phyloP scores from a whole-genome alignment of 306 rosid genomes.

The Citrullus mucosospermus region DNA sequence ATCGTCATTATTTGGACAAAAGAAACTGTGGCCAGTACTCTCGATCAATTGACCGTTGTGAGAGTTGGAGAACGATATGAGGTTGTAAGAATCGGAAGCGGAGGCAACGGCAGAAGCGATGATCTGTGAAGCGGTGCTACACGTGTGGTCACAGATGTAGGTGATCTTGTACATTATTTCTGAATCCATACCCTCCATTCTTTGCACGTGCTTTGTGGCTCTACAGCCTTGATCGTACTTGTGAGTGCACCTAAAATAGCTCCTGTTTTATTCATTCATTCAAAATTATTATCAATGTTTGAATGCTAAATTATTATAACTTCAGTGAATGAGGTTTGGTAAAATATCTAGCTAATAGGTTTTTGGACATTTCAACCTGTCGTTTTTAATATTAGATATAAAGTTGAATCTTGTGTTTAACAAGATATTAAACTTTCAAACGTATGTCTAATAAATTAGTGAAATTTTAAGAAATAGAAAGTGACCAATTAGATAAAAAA shows the following conservation, averaged over 20 bases:
- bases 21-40: neutral
- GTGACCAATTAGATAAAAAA: no score
- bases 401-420: no score
- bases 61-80: neutral
- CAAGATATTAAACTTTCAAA: no score
- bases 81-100: neutral
- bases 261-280: conserved; percentile 23
- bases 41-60: neutral
- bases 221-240: conserved; percentile 54
- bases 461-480: no score
- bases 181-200: conserved; percentile 23
- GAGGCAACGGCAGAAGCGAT: neutral
- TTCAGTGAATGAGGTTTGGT: neutral
- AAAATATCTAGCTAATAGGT: no score
- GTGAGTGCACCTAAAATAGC: conserved; percentile 63
- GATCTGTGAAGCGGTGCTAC: conserved; percentile 10
- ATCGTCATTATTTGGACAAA: neutral
- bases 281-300: neutral
- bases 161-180: conserved; percentile 26
- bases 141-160: conserved; percentile 68
- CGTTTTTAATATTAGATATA: no score
- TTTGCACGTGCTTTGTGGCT: conserved; percentile 64
- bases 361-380: no score
- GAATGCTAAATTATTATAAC: neutral
- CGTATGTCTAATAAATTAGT: no score